Evolutionary conservation across 1,284 basidiomycete genomes (phyloP).

Genomic region (Ceratobasidium sp.): DNA sequence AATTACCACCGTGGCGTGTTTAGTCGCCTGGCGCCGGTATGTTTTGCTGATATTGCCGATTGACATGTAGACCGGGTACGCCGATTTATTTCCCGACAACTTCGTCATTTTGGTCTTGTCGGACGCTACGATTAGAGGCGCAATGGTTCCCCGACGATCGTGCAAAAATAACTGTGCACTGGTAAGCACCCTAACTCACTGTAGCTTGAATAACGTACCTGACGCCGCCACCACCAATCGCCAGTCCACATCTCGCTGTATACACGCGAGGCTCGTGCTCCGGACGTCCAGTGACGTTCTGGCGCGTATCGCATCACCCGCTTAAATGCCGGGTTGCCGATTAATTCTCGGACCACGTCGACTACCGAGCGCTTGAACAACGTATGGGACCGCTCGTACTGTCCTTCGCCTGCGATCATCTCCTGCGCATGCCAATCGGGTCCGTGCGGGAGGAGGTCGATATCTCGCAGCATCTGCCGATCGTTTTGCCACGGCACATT

Average conservation of each 20-base stretch:
- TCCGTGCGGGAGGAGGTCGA: background rate
- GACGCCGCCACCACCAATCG: constrained; percentile 47
- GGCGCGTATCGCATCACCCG: constrained; percentile 4
- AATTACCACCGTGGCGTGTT: constrained; percentile 38
- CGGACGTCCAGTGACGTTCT: constrained; percentile 18
- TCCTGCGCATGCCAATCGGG: background rate
- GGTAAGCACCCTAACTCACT: background rate
- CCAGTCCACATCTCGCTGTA: constrained; percentile 45
- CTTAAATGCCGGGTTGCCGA: constrained; percentile 6
- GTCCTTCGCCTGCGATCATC: background rate
- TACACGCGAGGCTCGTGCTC: background rate
- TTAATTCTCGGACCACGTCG: constrained; percentile 14
- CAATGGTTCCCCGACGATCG: constrained; percentile 40
- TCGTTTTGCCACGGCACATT: background rate
- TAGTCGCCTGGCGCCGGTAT: background rate
- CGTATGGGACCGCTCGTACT: background rate
- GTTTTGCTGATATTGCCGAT: constrained; percentile 49
- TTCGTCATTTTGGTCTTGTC: constrained; percentile 47
- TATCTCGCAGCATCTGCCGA: background rate
- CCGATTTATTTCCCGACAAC: constrained; percentile 38
- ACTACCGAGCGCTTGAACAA: background rate
- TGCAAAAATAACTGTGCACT: constrained; percentile 17
- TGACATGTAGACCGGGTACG: constrained; percentile 48
- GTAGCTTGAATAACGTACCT: constrained; percentile 13
- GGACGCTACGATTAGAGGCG: constrained; percentile 43